Evolutionary conservation across 306 rosid species (phyloP), one percentile per base, ranked within the genome.

Genomic region (Arachis hypogaea): DNA sequence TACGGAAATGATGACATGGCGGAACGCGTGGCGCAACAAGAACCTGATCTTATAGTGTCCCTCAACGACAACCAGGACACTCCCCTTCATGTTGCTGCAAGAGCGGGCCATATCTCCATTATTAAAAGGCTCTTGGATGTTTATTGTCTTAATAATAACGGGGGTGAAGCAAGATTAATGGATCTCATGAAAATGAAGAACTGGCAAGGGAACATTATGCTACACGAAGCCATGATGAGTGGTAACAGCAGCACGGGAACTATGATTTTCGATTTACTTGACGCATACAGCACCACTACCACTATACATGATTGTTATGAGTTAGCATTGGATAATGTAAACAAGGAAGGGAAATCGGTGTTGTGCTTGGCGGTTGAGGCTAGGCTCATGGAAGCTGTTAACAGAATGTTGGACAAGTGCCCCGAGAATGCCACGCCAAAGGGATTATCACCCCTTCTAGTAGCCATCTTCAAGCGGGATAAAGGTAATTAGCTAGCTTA

Each of bases 81-180:
- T 75, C 41, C 54, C 3, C 45, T 75, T 6, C 79, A 75, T 66
- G 59, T 44, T 65, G 79, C 79, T 30, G 73, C 73, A 30, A 75
- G 79, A 40, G 50, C 59, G 66, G 73, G 72, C 0, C 40, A 45
- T 5, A 7, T 56, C 46, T 1, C 28, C 7, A 75, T 41, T 0
- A 2, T 75, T 57, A 0, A 36, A 30, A 65, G 7, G 5, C 51
- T 73, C n/a, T 18, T 73, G 18, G 42, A 3, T 2, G 11, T 16
- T 62, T 62, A 49, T 73, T 14, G 14, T 14, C 14, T 14, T 14
- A 14, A 14, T 14, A 14, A 14, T 14, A 14, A 14, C 14, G 14
- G 14, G 14, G 14, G 14, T 14, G 14, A 14, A 14, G 14, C 14
- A 14, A 14, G 14, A 14, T 14, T 14, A 14, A 14, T 14, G 14